Conservation (phyloP, 352 stramenopile genomes). For the Phytophthora citricola region DNA sequence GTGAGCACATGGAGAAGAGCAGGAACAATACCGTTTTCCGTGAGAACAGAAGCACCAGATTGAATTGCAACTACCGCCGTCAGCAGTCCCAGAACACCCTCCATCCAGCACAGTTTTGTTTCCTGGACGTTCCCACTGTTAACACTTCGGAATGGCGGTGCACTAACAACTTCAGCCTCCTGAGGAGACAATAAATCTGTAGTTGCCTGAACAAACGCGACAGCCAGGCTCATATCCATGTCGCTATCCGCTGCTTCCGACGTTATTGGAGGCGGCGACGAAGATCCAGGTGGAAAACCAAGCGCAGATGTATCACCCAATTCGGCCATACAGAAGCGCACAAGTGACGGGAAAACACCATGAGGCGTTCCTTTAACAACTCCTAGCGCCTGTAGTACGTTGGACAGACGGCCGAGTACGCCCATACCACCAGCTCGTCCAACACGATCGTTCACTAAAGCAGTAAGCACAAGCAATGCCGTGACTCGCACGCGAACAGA, state of each 20-base stretch:
- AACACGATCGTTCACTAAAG: conserved; percentile 79
- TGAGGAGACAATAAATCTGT: conserved; percentile 72
- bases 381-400: conserved; percentile 77
- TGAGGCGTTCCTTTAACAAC: conserved; percentile 82
- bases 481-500: conserved; percentile 65
- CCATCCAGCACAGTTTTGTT: conserved; percentile 77
- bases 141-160: conserved; percentile 60
- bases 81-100: conserved; percentile 78
- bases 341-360: conserved; percentile 82
- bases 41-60: conserved; percentile 75
- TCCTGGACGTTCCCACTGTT: conserved; percentile 43
- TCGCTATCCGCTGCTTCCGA: conserved; percentile 72
- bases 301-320: conserved; percentile 48
- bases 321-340: conserved; percentile 82
- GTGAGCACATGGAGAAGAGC: conserved; percentile 81
- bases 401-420: conserved; percentile 79
- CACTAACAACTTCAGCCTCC: conserved; percentile 67
- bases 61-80: conserved; percentile 81
- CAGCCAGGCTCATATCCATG: conserved; percentile 90
- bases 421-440: conserved; percentile 70
- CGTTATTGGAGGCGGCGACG: conserved; percentile 27
- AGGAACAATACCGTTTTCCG: conserved; percentile 85
- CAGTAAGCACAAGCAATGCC: conserved; percentile 76
- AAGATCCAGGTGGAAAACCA: conserved; percentile 13
- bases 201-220: conserved; percentile 90